A percentile compares a stretch with the other conserved stretches of the same genome.
These are phyloP conservation scores for Anthostomella pinea DNA, from an alignment of 2,329 filamentous ascomycete genomes.

Conservation along the genomic window DNA sequence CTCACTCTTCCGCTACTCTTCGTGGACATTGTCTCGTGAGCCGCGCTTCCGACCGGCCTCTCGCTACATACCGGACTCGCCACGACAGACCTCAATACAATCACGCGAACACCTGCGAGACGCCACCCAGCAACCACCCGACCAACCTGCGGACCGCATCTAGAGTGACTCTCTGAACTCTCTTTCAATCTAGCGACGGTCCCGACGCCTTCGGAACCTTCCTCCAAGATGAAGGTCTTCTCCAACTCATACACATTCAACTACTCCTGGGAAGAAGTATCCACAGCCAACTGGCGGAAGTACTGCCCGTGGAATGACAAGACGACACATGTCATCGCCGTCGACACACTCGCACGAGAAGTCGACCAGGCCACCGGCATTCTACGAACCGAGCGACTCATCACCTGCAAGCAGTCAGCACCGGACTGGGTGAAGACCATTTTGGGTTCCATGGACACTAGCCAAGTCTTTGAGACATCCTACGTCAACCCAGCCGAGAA, in stretches of 20 bases:
- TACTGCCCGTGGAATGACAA: slow-evolving; percentile 99
- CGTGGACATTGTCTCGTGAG: slow-evolving; percentile 13
- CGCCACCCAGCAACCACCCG: slow-evolving; percentile 2
- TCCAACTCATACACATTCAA: slow-evolving; percentile 85
- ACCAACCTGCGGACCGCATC: neutral
- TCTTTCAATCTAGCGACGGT: too few species aligned
- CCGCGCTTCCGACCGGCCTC: slow-evolving; percentile 23
- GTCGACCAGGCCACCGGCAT: slow-evolving; percentile 57
- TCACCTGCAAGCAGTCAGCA: slow-evolving; percentile 60
- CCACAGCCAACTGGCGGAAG: slow-evolving; percentile 96
- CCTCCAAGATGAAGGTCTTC: slow-evolving; percentile 82
- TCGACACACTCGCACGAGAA: slow-evolving; percentile 80
- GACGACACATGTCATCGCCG: slow-evolving; percentile 92
- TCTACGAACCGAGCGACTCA: slow-evolving; percentile 60
- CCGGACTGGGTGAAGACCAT: slow-evolving; percentile 79
- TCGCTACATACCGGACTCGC: too few species aligned
- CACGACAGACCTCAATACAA: slow-evolving; percentile 2
- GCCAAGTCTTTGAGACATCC: slow-evolving; percentile 89
- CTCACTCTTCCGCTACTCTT: slow-evolving; percentile 4
- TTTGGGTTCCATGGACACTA: slow-evolving; percentile 76
- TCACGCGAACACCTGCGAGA: slow-evolving; percentile 1
- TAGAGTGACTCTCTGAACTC: too few species aligned
- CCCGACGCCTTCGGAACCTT: slow-evolving; percentile 1
- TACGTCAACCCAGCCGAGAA: slow-evolving; percentile 83
- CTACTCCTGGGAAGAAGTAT: slow-evolving; percentile 99